Percentiles rank a stretch among this genome's conserved stretches.
These are phyloP conservation scores for Venturiaceae sp. DNA, from an alignment of 2,329 filamentous ascomycete species.

Conservation along the genomic window DNA sequence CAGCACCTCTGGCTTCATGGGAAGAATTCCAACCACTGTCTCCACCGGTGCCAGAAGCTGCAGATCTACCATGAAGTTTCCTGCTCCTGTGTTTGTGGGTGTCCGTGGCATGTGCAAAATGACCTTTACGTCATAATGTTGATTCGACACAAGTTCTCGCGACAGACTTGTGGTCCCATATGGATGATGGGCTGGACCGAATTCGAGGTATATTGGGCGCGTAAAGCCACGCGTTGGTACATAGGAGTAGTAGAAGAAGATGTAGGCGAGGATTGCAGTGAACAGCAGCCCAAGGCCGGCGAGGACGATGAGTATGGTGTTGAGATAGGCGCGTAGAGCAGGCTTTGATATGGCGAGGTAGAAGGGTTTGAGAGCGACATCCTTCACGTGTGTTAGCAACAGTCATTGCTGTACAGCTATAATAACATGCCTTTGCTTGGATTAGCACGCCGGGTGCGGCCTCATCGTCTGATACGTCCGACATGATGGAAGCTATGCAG, in stretches of 20 bases:
- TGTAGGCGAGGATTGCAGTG: slow-evolving; percentile 51
- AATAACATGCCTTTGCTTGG: neutral
- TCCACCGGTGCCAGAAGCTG: slow-evolving; percentile 43
- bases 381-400: slow-evolving; percentile 26
- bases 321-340: slow-evolving; percentile 56
- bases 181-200: slow-evolving; percentile 33
- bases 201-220: slow-evolving; percentile 56
- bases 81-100: slow-evolving; percentile 60
- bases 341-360: slow-evolving; percentile 44
- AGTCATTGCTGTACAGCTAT: neutral
- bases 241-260: slow-evolving; percentile 58
- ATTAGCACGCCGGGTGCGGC: neutral
- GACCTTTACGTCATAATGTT: slow-evolving; percentile 78
- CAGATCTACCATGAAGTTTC: slow-evolving; percentile 92
- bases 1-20: slow-evolving; percentile 14
- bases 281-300: slow-evolving; percentile 46
- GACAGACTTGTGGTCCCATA: slow-evolving; percentile 6
- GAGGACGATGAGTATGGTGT: slow-evolving; percentile 42
- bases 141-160: slow-evolving; percentile 53
- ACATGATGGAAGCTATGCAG: neutral
- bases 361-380: slow-evolving; percentile 43
- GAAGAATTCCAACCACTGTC: slow-evolving; percentile 1
- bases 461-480: slow-evolving; percentile 6
- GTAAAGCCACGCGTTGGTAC: slow-evolving; percentile 56
- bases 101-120: slow-evolving; percentile 70